Evolutionary conservation across 176 grass and related monocot species (phyloP), one percentile per base, ranked within the genome.

Genomic region (Chrysopogon serrulatus): DNA sequence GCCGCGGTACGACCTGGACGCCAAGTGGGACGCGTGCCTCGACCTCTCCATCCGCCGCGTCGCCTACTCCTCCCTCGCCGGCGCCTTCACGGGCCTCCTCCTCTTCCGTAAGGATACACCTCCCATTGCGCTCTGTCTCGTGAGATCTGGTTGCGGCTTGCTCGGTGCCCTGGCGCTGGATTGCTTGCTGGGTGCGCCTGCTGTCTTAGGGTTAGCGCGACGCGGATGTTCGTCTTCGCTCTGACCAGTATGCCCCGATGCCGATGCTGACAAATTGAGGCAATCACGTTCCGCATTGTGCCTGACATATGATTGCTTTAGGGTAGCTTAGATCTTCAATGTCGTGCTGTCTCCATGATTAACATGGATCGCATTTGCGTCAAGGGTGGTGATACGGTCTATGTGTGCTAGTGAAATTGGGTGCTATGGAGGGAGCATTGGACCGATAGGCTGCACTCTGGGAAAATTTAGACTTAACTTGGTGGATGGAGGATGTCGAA

Each of bases 41-140:
- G 95, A 98, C 82, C 75, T 98, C 90, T 89, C 92, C 78, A 89
- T 98, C 84, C 92, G 95, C 77, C 90, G 95, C 59, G 86, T 98
- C 65, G 79, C 89, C 61, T 98, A 98, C 75, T 91, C 92, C 68
- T 93, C 95, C 79, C 65, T 98, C 64, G 86, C 84, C 79, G 95
- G 95, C 76, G 86, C 92, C 84, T 98, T 98, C 66, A 47, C 82
- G 21, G 92, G 88, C 82, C 90, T 98, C 79, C 82, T 98, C 84
- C 83, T 98, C 49, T 93, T 94, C 71, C 90, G 95, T 98, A 87
- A 73, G 92, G 24, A 44, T 19, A 18, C n/a, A 24, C 32, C 34
- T 23, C 11, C 41, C 41, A 39, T 76, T 49, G 21, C 19, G 35
- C 31, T 30, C 2, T 49, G 0, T 8, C 10, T 18, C 34, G 72